Evolutionary conservation across 169 alveolate genomes (phyloP).

Genomic region (Babesia microti): DNA sequence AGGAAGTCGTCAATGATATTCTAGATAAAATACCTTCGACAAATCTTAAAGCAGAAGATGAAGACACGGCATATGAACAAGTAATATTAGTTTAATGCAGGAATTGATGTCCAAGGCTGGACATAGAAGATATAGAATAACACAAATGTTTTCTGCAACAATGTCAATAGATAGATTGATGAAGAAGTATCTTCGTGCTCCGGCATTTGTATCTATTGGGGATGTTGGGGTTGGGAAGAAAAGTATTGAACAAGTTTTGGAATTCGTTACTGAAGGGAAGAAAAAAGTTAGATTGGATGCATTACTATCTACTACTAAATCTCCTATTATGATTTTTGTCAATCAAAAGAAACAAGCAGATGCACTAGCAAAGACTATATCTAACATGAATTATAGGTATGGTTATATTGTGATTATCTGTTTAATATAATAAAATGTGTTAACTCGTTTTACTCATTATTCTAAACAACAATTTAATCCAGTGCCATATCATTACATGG

Average conservation of each 20-base stretch:
- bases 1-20: slow-evolving; percentile 83
- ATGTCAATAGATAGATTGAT: slow-evolving; percentile 82
- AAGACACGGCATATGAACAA: slow-evolving; percentile 67
- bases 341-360: slow-evolving; percentile 87
- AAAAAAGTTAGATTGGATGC: slow-evolving; percentile 65
- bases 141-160: slow-evolving; percentile 91
- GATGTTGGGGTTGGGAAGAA: slow-evolving; percentile 89
- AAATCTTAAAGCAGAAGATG: slow-evolving; percentile 71
- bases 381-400: slow-evolving; percentile 61
- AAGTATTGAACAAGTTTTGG: slow-evolving; percentile 81
- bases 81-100: slow-evolving; percentile 20
- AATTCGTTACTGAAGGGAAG: slow-evolving; percentile 73
- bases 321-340: slow-evolving; percentile 89
- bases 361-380: slow-evolving; percentile 62
- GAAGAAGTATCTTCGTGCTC: slow-evolving; percentile 73
- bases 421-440: not conserved
- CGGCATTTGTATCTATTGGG: slow-evolving; percentile 83
- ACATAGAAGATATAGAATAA: slow-evolving; percentile 71
- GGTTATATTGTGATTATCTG: not conserved
- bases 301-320: slow-evolving; percentile 50
- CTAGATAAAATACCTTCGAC: slow-evolving; percentile 78
- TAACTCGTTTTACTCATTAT: not conserved
- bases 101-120: slow-evolving; percentile 78
- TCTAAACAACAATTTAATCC: not conserved
- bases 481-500: slow-evolving; percentile 81